Conservation (phyloP, 1,284 basidiomycete genomes). For the Ceratobasidium sp. region DNA sequence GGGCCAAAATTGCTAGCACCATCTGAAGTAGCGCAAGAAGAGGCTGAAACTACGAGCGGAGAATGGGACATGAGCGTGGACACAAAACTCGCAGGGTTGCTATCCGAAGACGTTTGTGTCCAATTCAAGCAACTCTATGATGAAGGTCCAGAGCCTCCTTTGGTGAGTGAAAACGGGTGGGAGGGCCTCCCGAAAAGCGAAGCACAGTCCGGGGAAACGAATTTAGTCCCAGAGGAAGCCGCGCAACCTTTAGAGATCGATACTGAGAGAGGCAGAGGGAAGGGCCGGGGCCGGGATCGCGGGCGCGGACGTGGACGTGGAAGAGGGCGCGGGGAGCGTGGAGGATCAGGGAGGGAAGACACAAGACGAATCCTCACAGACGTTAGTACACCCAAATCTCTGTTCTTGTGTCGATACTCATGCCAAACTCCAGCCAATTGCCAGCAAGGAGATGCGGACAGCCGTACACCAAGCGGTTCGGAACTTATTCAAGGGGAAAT, state of each 20-base stretch:
- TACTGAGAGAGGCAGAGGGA: slow-evolving; percentile 49
- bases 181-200: slow-evolving; percentile 55
- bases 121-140: slow-evolving; percentile 73
- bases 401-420: not conserved
- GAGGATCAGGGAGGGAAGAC: slow-evolving; percentile 57
- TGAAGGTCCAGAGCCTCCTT: slow-evolving; percentile 74
- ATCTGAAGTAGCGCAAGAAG: slow-evolving; percentile 1
- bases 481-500: slow-evolving; percentile 77
- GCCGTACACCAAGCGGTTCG: slow-evolving; percentile 82
- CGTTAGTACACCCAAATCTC: slow-evolving; percentile 54
- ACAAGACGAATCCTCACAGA: slow-evolving; percentile 76
- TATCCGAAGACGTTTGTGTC: slow-evolving; percentile 66
- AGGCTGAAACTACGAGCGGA: slow-evolving; percentile 2
- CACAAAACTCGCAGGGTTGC: slow-evolving; percentile 61
- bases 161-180: slow-evolving; percentile 66
- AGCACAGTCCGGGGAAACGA: slow-evolving; percentile 44
- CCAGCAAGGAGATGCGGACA: slow-evolving; percentile 79
- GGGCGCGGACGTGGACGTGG: slow-evolving; percentile 56
- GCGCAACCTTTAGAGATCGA: slow-evolving; percentile 21
- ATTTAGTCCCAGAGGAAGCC: slow-evolving; percentile 47
- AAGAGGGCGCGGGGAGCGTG: slow-evolving; percentile 53
- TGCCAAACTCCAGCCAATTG: slow-evolving; percentile 67
- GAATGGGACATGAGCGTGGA: slow-evolving; percentile 43
- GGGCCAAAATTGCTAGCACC: slow-evolving; percentile 39
- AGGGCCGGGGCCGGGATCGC: slow-evolving; percentile 51